Percentiles rank a stretch among this genome's conserved stretches.
These are phyloP conservation scores for Lactarius psammicola DNA, from an alignment of 768 basidiomycete genomes.

Conservation along the genomic window DNA sequence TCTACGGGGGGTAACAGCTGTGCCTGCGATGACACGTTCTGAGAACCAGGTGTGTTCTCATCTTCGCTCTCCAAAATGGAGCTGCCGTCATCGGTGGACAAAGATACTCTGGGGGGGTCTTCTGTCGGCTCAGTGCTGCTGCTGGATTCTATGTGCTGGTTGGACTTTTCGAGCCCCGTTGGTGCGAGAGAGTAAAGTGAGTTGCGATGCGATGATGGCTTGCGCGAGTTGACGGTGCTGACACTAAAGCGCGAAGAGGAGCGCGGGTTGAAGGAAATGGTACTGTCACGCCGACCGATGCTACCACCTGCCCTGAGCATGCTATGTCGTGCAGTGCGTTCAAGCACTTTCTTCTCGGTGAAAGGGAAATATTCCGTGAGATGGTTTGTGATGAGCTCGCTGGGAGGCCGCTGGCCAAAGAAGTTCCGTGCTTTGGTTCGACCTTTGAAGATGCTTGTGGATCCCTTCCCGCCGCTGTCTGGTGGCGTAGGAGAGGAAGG, in stretches of 20 bases:
- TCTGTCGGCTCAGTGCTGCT: constrained; percentile 37
- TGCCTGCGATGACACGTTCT: constrained; percentile 40
- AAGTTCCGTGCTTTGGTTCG: constrained; percentile 87
- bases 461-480: constrained; percentile 38
- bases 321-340: constrained; percentile 85
- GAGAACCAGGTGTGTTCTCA: constrained; percentile 33
- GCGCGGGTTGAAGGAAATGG: constrained; percentile 46
- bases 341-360: constrained; percentile 86
- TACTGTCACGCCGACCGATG: constrained; percentile 48
- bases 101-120: constrained; percentile 65
- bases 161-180: constrained; percentile 33
- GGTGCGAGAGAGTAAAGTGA: constrained; percentile 46
- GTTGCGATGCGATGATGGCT: constrained; percentile 44
- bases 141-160: constrained; percentile 6
- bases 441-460: constrained; percentile 37
- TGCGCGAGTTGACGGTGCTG: constrained; percentile 50
- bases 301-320: constrained; percentile 66
- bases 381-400: constrained; percentile 94
- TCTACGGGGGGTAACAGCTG: constrained; percentile 76
- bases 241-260: constrained; percentile 59
- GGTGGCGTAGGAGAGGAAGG: constrained; percentile 51
- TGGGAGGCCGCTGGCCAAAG: constrained; percentile 96
- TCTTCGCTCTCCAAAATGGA: constrained; percentile 60
- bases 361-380: constrained; percentile 93
- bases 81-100: constrained; percentile 71